These are phyloP conservation scores for Leucoagaricus sp. DNA, from an alignment of 1,284 basidiomycete genomes.

Conservation along the genomic window DNA sequence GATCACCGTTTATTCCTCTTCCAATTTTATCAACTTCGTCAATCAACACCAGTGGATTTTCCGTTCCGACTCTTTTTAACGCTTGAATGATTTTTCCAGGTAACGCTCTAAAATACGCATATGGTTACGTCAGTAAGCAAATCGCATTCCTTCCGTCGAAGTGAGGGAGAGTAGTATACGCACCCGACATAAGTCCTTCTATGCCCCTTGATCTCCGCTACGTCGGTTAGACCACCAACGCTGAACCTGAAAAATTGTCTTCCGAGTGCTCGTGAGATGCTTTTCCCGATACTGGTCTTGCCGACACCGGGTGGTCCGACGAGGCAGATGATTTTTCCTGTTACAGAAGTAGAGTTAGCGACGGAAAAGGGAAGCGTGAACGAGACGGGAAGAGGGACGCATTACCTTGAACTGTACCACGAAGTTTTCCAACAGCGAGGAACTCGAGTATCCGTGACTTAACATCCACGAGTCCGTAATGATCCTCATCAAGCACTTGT, in stretches of 20 bases:
- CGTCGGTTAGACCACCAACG: constrained; percentile 95
- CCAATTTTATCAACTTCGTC: constrained; percentile 99
- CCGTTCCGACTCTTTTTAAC: constrained; percentile 93
- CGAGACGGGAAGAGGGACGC: too few species aligned
- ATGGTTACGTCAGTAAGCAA: constrained; percentile 10
- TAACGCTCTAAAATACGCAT: constrained; percentile 64
- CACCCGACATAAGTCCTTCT: constrained; percentile 94
- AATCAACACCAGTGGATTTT: constrained; percentile 95
- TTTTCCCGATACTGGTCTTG: constrained; percentile 72
- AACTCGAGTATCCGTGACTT: constrained; percentile 99
- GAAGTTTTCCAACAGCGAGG: constrained; percentile 95
- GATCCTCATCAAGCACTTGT: constrained; percentile 91
- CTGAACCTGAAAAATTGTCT: constrained; percentile 95
- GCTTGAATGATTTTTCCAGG: constrained; percentile 99
- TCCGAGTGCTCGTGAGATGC: constrained; percentile 85
- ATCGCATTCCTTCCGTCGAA: not conserved
- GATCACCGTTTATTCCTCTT: constrained; percentile 95
- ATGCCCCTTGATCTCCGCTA: constrained; percentile 99
- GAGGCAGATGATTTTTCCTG: constrained; percentile 98
- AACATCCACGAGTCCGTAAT: constrained; percentile 94
- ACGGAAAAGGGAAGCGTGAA: too few species aligned
- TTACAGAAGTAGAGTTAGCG: too few species aligned
- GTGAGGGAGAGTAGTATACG: constrained; percentile 26
- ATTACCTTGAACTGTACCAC: constrained; percentile 93
- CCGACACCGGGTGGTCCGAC: constrained; percentile 98